These are phyloP conservation scores for Phytopythium sindhum DNA, from an alignment of 352 stramenopile species.

Conservation along the genomic window DNA sequence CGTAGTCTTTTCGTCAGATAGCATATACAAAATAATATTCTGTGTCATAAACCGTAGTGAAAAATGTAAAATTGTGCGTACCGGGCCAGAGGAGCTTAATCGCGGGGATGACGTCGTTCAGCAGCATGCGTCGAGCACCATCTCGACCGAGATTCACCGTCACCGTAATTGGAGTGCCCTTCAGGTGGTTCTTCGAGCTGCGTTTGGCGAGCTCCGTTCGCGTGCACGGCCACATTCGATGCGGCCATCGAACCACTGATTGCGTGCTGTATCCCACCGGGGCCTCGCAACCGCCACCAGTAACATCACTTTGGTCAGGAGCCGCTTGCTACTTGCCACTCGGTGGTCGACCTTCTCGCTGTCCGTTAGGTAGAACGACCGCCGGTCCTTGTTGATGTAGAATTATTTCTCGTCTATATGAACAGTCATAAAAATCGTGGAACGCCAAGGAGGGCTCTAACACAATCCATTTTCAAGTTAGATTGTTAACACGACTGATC, in stretches of 20 bases:
- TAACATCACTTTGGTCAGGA: conserved; percentile 17
- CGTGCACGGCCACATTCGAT: conserved; percentile 15
- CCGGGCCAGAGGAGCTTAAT: background rate
- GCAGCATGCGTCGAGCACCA: background rate
- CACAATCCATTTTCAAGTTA: background rate
- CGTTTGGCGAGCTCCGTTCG: background rate
- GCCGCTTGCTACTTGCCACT: conserved; percentile 7
- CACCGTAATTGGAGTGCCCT: conserved; percentile 1
- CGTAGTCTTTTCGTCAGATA: too few relatives aligned
- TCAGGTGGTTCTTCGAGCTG: conserved; percentile 2
- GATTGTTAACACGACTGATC: too few relatives aligned
- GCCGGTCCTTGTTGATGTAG: conserved; percentile 10
- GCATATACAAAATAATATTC: too few relatives aligned
- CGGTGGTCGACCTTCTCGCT: conserved; percentile 10
- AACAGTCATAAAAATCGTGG: conserved; percentile 10
- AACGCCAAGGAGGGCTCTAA: conserved; percentile 3
- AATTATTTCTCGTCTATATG: conserved; percentile 21
- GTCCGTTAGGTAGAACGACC: conserved; percentile 4
- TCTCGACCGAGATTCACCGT: background rate
- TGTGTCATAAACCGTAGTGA: too few relatives aligned
- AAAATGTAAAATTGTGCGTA: too few relatives aligned
- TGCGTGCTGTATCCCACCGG: conserved; percentile 5
- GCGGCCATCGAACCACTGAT: conserved; percentile 15
- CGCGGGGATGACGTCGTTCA: conserved; percentile 8
- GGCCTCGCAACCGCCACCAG: conserved; percentile 13